phyloP scores from a whole-genome alignment of 306 rosid species.

The Calophaca sinica region DNA sequence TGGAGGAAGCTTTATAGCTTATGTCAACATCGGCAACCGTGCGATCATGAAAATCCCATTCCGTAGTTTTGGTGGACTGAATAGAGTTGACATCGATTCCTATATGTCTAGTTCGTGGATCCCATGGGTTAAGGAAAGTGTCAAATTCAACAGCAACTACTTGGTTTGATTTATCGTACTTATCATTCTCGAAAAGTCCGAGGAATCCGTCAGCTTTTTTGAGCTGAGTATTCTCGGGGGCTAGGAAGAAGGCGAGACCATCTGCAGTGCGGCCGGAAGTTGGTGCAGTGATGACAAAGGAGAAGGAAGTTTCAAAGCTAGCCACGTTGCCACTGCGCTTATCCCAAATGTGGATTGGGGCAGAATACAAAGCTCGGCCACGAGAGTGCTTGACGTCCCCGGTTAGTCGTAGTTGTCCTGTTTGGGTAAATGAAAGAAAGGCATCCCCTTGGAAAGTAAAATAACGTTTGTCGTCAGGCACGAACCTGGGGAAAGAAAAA shows the following conservation, averaged over 20 bases:
- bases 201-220: not conserved
- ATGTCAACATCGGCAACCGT: too few relatives aligned
- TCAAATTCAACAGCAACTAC: conserved; percentile 26
- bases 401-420: not conserved
- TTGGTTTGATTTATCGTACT: not conserved
- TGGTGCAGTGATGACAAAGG: not conserved
- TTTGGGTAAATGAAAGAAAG: not conserved
- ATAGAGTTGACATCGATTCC: conserved; percentile 7
- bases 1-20: too few relatives aligned
- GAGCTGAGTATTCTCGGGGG: not conserved
- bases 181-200: not conserved
- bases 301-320: not conserved
- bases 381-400: not conserved
- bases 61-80: not conserved
- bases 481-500: not conserved
- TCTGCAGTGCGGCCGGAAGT: not conserved
- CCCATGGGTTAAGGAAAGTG: not conserved
- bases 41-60: too few relatives aligned
- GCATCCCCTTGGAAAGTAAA: not conserved
- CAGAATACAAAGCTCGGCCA: not conserved
- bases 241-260: conserved; percentile 16
- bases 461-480: not conserved
- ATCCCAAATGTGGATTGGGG: conserved; percentile 32
- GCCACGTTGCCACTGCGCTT: not conserved
- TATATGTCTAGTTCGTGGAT: not conserved